Base-by-base conservation (phyloP, 2,329 filamentous ascomycete species). In the Colletotrichum shisoi region DNA sequence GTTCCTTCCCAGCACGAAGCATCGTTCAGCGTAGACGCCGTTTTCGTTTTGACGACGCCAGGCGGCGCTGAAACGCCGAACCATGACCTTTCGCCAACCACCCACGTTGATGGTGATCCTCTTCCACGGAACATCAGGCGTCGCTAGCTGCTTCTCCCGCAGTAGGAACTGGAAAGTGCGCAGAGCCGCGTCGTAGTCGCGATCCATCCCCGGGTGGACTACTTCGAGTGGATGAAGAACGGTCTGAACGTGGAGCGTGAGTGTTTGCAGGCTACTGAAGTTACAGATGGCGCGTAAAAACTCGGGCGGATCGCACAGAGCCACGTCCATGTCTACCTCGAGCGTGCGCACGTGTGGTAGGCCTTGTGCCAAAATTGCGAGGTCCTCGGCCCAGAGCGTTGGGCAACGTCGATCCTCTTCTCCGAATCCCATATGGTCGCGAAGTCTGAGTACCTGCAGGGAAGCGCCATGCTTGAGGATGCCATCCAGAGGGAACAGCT, bases 261-360 rank as follows among this genome's bases (percentile, higher is more conserved):
- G 73, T 0, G 75, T 78, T 45, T 78, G 72, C 15, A 84, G 75
- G 8, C 71, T 71, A 4, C 74, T 76, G 60, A 84, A 83, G 3
- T 65, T 68, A 70, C 77, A 78, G 1, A 83, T 68, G 4, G 77
- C 76, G 5, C 70, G 67, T 6, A 84, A 73, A 68, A 83, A 82
- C 9, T 72, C 68, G 0, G 69, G 40, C 6, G 76, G 73, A n/a
- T 79, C 76, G 67, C 76, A 78, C 11, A 74, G 62, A 3, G 71
- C 71, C n/a, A 71, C 70, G 66, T 84, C 82, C 76, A 84, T 78
- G 71, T 84, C 83, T 11, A 85, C 69, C 71, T 84, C 82, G 5
- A 84, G 77, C 0, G 75, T 76, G 34, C 77, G 76, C 3, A 84
- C 74, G 3, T 69, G 54, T 4, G 66, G 67, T 6, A 84, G 68